Evolutionary conservation across 148 eudicot species (phyloP), one percentile per base, ranked within the genome.

Genomic region (Nyssa sinensis): DNA sequence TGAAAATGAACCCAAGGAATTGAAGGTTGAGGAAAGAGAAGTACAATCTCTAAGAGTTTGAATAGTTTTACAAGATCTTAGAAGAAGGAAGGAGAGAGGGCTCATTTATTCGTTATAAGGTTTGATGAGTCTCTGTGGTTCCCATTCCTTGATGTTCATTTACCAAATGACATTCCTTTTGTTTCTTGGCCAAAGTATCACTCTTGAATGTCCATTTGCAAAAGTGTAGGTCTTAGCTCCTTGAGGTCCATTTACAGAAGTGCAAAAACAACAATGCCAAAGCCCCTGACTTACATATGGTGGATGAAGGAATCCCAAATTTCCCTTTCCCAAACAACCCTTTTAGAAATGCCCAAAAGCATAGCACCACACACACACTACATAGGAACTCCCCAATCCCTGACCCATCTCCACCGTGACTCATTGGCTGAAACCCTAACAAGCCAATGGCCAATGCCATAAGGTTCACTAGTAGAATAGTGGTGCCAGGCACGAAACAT

Each of bases 261-360:
- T 69, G 67, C 44, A 81, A 30, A 59, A 81, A 70, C 37, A 74
- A 6, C 5, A 81, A 37, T n/a, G 75, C 75, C 64, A 83, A 60
- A 35, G 75, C 78, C 61, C 77, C 73, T 0, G 83, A 79, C 65
- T 83, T 83, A 66, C 28, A 64, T 41, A 80, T 37, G 7, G 69
- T 79, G 3, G 83, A 49, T 3, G 53, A 32, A 12, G 86, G 86
- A 62, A 83, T 80, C 53, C 86, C 86, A 61, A 73, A 83, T 44
- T 77, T 83, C 7, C 83, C 83, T 64, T 70, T 83, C 27, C 81
- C 62, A 41, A 83, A 77, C 55, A 83, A n/a, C 41, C 83, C 86
- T 35, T 71, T 83, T 0, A 80, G 28, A 39, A 69, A 83, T 57
- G 75, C 41, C 65, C 73, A 83, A 27, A 73, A 80, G 49, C 25